phyloP scores from a whole-genome alignment of 148 eudicot species.

The Heliamphora exappendiculata region DNA sequence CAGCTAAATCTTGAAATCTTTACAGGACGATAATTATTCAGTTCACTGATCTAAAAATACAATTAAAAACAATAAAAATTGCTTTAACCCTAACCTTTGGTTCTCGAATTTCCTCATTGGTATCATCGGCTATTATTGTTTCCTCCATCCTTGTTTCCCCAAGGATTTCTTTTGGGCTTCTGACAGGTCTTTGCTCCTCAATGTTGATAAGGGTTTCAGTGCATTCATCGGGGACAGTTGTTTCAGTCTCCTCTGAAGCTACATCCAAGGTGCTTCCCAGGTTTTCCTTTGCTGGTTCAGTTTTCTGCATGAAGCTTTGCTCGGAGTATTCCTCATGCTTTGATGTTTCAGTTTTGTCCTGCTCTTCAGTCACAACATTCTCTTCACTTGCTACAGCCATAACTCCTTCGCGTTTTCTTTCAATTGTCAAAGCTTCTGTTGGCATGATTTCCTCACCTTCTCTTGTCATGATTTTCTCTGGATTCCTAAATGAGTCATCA shows the following conservation, averaged over 20 bases:
- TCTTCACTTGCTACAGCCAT: background rate
- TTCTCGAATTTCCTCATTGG: slow-evolving; percentile 8
- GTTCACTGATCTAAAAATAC: background rate
- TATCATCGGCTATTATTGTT: slow-evolving; percentile 7
- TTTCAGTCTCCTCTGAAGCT: slow-evolving; percentile 9
- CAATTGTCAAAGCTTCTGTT: background rate
- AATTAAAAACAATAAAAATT: background rate
- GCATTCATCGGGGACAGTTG: background rate
- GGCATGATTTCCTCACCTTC: slow-evolving; percentile 2
- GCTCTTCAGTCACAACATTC: background rate
- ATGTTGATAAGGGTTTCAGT: background rate
- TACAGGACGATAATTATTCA: background rate
- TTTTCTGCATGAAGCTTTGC: slow-evolving; percentile 6
- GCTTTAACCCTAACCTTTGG: slow-evolving; percentile 10
- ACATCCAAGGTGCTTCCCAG: slow-evolving; percentile 6
- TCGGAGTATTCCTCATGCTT: background rate
- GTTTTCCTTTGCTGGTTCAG: slow-evolving; percentile 5
- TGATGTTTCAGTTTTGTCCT: slow-evolving; percentile 5
- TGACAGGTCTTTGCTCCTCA: slow-evolving; percentile 9
- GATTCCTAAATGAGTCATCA: background rate
- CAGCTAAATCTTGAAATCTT: background rate
- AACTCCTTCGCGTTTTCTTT: background rate
- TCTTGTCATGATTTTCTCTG: background rate
- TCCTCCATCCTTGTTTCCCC: background rate
- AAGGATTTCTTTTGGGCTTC: slow-evolving; percentile 3